Base-by-base conservation (phyloP, 495 filamentous ascomycete genomes). In the Penicillium turbatum region DNA sequence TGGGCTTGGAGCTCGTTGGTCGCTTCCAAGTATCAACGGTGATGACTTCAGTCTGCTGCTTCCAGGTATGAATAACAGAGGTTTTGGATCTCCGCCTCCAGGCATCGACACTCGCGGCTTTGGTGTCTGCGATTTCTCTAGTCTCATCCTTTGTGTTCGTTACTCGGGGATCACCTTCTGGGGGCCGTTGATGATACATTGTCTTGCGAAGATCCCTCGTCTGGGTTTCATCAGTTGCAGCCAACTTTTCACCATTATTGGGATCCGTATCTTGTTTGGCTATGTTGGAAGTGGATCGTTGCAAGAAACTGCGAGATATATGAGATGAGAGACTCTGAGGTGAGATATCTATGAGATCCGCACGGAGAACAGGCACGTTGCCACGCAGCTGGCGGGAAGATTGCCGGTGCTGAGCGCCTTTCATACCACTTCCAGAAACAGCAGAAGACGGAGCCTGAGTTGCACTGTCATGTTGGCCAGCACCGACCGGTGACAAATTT, bases 261-360 rank as follows among this genome's bases (percentile, higher is more conserved):
- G 35, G 8, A 15, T 16, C 16, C 13, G 17, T 6, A 48, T 24
- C 24, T 13, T 36, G 17, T 1, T 36, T 15, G 7, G 2, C 43
- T 19, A 8, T 15, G 12, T 34, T 9, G 16, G 10, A 34, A 13
- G 7, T 4, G 36, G 47, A 16, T 11, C 16, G 21, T 17, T 26
- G 35, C 21, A 31, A 36, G 26, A 3, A 11, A 7, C 5, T 1
- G 15, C 6, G 15, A 11, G 2, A 1, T 4, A 34, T 34, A 6
- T 9, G 31, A 26, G 21, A 10, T 11, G n/a, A 26, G 7, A 49
- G 34, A 27, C n/a, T 19, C n/a, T 17, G 34, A 19, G 35, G 24
- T 29, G 47, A 49, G 47, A 49, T 36, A 38, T 49, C 47, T 30
- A 49, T 37, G 15, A 49, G 47, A n/a, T 39, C 47, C 8, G 34